Percentiles rank a stretch among this genome's conserved stretches.
Conservation (phyloP, 208 protist genomes). For the Leishmania martiniquensis region DNA sequence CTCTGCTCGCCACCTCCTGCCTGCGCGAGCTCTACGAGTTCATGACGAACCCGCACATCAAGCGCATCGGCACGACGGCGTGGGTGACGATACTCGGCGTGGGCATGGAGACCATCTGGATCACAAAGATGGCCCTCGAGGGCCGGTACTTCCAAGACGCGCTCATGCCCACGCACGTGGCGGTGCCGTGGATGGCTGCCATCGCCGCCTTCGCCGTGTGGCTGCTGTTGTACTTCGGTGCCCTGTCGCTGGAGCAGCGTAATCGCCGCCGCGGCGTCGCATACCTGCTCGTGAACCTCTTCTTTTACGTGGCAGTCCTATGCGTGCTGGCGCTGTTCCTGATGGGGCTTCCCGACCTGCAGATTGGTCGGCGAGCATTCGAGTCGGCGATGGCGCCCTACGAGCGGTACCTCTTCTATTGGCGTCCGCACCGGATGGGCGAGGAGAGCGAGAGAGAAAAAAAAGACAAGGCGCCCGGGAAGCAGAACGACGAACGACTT, state of each 20-base stretch:
- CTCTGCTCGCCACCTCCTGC: constrained; percentile 79
- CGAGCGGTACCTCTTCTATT: constrained; percentile 56
- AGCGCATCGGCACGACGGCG: constrained; percentile 88
- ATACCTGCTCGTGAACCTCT: constrained; percentile 43
- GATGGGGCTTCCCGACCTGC: constrained; percentile 86
- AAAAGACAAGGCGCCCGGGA: background rate
- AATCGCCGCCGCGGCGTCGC: constrained; percentile 21
- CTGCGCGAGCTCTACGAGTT: constrained; percentile 95
- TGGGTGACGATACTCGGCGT: constrained; percentile 88
- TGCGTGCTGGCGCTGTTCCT: constrained; percentile 64
- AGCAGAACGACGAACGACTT: background rate
- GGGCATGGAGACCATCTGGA: constrained; percentile 74
- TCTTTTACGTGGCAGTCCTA: constrained; percentile 61
- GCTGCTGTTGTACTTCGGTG: constrained; percentile 81
- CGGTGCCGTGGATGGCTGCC: constrained; percentile 70
- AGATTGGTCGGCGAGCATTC: constrained; percentile 67
- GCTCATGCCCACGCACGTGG: constrained; percentile 66
- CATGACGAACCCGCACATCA: constrained; percentile 68
- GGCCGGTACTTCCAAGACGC: constrained; percentile 78
- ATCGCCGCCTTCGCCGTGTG: constrained; percentile 59
- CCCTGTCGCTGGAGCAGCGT: constrained; percentile 47
- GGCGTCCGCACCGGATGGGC: constrained; percentile 29
- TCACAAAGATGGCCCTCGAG: constrained; percentile 73
- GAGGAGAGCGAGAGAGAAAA: background rate
- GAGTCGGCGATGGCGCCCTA: constrained; percentile 62